Base-by-base conservation (phyloP, 2,329 filamentous ascomycete species). In the Microcyclospora tardicrescens region DNA sequence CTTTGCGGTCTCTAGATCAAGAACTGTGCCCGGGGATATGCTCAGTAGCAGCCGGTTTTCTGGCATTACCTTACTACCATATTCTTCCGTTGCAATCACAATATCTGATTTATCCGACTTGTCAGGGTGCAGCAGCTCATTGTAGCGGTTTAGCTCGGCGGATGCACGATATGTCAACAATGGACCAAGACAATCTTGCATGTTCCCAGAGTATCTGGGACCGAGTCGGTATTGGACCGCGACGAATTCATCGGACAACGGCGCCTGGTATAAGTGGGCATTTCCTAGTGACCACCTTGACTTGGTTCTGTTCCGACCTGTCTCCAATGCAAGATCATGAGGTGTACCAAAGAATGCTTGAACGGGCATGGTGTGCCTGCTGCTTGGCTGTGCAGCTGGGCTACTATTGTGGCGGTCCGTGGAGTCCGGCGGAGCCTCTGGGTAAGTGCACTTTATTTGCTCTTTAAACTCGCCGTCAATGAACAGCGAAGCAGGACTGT, bases 121-220 rank as follows among this genome's bases (percentile, higher is more conserved):
- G 10, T 86, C 87, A 1, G 84, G 81, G 59, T 93, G 84, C 29
- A 93, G 71, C 37, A 86, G 76, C 55, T 98, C 91, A 52, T 96
- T 96, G 34, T 89, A 81, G 38, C 95, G 71, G 42, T 93, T 91
- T 30, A 98, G 66, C 38, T 84, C 79, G 6, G 91, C 89, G 1
- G 91, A 96, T 6, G 91, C 89, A 52, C 83, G 78, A 56, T 98
- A 98, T 0, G 93, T 98, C 56, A 96, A 86, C 54, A 98, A 93
- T 2, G 86, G 89, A 5, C 93, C 91, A 11, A 98, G 71, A 50
- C 85, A 91, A 55, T 98, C 91, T 61, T 98, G 91, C 51, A 93
- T 94, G 56, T 98, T 98, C 12, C 91, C 91, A 54, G 85, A 80
- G 51, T 98, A 98, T 35, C 85, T 77, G 16, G 86, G 82, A 0